phyloP scores from a whole-genome alignment of 192 early-diverging fungal species.

The Backusella liffmaniae region DNA sequence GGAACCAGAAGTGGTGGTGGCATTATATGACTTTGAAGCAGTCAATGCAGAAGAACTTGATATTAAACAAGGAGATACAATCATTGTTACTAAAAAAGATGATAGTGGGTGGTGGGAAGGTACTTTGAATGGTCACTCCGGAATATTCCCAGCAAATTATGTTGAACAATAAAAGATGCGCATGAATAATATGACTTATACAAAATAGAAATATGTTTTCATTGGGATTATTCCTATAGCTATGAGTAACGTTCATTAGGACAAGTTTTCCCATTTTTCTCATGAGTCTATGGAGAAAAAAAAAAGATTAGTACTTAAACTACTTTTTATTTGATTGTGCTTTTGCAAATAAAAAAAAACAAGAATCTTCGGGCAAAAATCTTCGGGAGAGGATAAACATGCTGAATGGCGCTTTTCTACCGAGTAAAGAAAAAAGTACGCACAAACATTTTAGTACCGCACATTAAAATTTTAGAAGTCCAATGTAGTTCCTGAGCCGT shows the following conservation, averaged over 20 bases:
- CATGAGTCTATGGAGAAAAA: background rate
- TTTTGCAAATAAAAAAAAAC: background rate
- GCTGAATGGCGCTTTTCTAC: background rate
- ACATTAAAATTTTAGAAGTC: no score
- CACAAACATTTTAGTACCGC: no score
- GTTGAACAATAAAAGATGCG: background rate
- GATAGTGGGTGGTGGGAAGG: slow-evolving; percentile 63
- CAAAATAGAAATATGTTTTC: background rate
- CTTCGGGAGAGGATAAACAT: no score
- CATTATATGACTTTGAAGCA: slow-evolving; percentile 54
- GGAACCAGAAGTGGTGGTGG: slow-evolving; percentile 19
- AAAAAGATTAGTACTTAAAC: no score
- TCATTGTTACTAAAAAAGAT: slow-evolving; percentile 46
- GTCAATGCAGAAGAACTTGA: slow-evolving; percentile 51
- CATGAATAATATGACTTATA: background rate
- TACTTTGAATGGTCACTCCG: slow-evolving; percentile 21
- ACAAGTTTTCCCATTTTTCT: background rate
- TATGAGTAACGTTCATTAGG: no score
- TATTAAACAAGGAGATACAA: slow-evolving; percentile 44
- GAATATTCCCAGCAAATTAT: slow-evolving; percentile 29
- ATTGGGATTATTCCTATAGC: background rate
- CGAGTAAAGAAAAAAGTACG: background rate
- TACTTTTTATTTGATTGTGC: background rate
- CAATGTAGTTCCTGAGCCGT: background rate
- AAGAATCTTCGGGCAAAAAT: no score